phyloP scores from a whole-genome alignment of 352 stramenopile genomes.

The Phytophthora pini region DNA sequence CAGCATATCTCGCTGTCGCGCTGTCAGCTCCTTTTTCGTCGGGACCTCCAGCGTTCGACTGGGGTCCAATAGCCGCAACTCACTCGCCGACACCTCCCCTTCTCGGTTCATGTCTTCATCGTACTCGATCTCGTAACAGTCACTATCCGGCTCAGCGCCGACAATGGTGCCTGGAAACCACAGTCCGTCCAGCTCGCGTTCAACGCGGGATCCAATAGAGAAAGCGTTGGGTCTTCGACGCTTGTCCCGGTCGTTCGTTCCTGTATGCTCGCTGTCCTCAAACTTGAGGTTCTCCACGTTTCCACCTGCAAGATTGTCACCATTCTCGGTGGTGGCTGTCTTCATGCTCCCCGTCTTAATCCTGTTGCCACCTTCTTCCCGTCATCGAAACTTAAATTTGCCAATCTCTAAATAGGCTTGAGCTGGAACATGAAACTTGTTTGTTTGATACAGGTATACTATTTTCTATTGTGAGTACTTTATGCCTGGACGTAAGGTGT shows the following conservation, averaged over 20 bases:
- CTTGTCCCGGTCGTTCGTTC: constrained; percentile 28
- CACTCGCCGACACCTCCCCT: constrained; percentile 54
- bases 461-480: constrained; percentile 20
- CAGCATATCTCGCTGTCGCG: constrained; percentile 49
- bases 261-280: constrained; percentile 17
- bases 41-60: constrained; percentile 18
- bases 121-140: constrained; percentile 77
- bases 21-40: constrained; percentile 27
- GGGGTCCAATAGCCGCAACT: constrained; percentile 50
- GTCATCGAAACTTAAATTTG: constrained; percentile 17
- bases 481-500: constrained; percentile 38
- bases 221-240: constrained; percentile 24
- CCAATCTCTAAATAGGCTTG: constrained; percentile 26
- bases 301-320: constrained; percentile 8
- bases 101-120: constrained; percentile 84
- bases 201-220: constrained; percentile 55
- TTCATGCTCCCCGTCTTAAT: constrained; percentile 34
- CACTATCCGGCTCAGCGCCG: constrained; percentile 45
- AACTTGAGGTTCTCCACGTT: constrained; percentile 33
- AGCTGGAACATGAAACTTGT: constrained; percentile 11
- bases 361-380: constrained; percentile 14
- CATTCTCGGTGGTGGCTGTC: constrained; percentile 12
- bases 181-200: constrained; percentile 75
- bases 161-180: constrained; percentile 82
- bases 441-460: background rate